Evolutionary conservation across 208 protist species (phyloP), one percentile per base, ranked within the genome.

Genomic region (Trypanosomatidae sp.): DNA sequence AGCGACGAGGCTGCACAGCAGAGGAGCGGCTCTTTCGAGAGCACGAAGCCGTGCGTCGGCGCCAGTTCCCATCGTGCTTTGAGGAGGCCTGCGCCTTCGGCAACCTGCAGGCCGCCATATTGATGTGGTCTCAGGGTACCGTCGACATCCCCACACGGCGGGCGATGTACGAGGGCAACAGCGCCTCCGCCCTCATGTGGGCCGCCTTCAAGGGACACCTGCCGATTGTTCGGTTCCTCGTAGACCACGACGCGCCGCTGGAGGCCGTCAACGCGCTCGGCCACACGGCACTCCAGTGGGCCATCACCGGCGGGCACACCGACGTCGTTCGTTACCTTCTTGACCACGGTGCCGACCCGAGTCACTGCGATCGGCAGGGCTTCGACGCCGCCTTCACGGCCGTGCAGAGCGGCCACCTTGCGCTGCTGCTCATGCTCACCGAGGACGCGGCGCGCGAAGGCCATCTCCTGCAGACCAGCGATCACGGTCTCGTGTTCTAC

Each of bases 131-230:
- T 8, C 87, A 93, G 73, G 86, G 88, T n/a, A 56, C 52, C 13
- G 68, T 87, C 28, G 71, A 87, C 66, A 62, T 94, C 56, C 44
- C 78, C 1, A 74, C 56, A 0, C 80, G 82, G 30, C 59, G 44
- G 2, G 76, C 74, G 13, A 12, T 84, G n/a, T 88, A 89, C 69
- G 86, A 88, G 19, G 83, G 84, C 73, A 82, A 44, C 72, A 81
- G 83, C 55, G 91, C 84, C 6, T 88, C 91, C 1, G 67, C 83
- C 25, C 83, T 96, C 10, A 94, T 96, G 89, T 93, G 87, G 89
- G 87, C 89, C 28, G 44, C 77, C 15, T 77, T 88, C 39, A 74
- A 79, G 44, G 84, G 88, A 1, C 89, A 96, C 41, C 69, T 92
- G 15, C 36, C 76, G 3, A 72, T 91, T 41, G 91, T 90, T 28